Conservation (phyloP, 192 early-diverging fungal genomes). For the Backusella westeae region DNA sequence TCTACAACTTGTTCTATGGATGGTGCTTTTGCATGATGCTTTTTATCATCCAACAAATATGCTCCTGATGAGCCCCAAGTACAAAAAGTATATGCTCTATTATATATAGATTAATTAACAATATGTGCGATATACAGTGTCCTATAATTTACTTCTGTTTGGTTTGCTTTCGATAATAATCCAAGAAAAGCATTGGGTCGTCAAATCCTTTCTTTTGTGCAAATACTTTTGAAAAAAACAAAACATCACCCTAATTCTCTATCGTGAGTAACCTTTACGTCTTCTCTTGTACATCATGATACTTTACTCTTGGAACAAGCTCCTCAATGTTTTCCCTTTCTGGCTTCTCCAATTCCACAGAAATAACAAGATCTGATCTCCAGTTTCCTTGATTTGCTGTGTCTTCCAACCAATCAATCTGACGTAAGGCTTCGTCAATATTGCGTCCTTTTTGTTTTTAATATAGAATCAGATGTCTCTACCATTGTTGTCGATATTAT, state of each 20-base stretch:
- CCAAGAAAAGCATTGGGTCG: constrained; percentile 32
- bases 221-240: constrained; percentile 63
- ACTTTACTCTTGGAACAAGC: constrained; percentile 39
- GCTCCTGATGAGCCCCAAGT: constrained; percentile 63
- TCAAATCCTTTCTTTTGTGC: constrained; percentile 56
- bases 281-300: not conserved
- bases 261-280: not conserved
- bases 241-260: constrained; percentile 44
- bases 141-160: constrained; percentile 19
- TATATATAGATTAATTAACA: not conserved
- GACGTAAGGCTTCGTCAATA: constrained; percentile 42
- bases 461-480: constrained; percentile 50
- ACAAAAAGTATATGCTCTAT: constrained; percentile 53
- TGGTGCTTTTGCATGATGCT: constrained; percentile 28
- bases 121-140: not conserved
- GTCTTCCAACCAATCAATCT: constrained; percentile 53
- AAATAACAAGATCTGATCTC: constrained; percentile 50
- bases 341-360: constrained; percentile 66
- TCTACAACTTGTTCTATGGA: constrained; percentile 35
- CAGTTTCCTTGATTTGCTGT: constrained; percentile 37
- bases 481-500: not conserved
- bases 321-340: constrained; percentile 53
- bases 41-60: constrained; percentile 34
- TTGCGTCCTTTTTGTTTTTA: constrained; percentile 57
- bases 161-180: not conserved